phyloP scores from a whole-genome alignment of 257 asterid species.

The Solanum pimpinellifolium region DNA sequence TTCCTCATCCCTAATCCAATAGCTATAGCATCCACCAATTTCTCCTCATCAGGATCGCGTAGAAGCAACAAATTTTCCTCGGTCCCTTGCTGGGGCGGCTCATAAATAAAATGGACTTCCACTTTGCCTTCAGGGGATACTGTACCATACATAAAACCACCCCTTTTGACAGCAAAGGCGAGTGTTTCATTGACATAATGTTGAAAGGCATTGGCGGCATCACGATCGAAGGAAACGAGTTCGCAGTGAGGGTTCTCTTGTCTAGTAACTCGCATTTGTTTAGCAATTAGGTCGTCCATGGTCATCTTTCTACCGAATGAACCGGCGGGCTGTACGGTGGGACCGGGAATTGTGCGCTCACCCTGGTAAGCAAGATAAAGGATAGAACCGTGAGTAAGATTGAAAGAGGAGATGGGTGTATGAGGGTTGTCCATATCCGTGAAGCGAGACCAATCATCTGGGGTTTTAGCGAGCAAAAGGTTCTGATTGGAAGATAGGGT shows the following conservation, averaged over 20 bases:
- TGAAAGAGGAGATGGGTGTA: slow-evolving; percentile 35
- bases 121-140: slow-evolving; percentile 77
- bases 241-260: slow-evolving; percentile 91
- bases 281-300: slow-evolving; percentile 90
- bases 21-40: slow-evolving; percentile 66
- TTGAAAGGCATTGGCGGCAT: slow-evolving; percentile 85
- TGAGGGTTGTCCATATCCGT: slow-evolving; percentile 59
- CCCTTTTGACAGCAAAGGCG: slow-evolving; percentile 86
- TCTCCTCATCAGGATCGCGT: slow-evolving; percentile 74
- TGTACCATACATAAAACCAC: slow-evolving; percentile 89
- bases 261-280: slow-evolving; percentile 80
- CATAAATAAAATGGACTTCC: slow-evolving; percentile 78
- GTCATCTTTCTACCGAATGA: slow-evolving; percentile 98
- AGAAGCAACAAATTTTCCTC: slow-evolving; percentile 51
- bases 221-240: slow-evolving; percentile 89
- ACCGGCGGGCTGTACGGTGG: slow-evolving; percentile 60
- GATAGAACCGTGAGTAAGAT: slow-evolving; percentile 65
- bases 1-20: slow-evolving; percentile 75
- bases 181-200: slow-evolving; percentile 72
- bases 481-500: slow-evolving; percentile 78
- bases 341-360: slow-evolving; percentile 73
- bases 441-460: slow-evolving; percentile 41
- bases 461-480: slow-evolving; percentile 69
- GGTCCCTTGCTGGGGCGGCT: slow-evolving; percentile 88
- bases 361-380: slow-evolving; percentile 74